A percentile compares a stretch with the other conserved stretches of the same genome.
Evolutionary conservation across 768 basidiomycete genomes (phyloP).

Genomic region (Russula ochroleuca): DNA sequence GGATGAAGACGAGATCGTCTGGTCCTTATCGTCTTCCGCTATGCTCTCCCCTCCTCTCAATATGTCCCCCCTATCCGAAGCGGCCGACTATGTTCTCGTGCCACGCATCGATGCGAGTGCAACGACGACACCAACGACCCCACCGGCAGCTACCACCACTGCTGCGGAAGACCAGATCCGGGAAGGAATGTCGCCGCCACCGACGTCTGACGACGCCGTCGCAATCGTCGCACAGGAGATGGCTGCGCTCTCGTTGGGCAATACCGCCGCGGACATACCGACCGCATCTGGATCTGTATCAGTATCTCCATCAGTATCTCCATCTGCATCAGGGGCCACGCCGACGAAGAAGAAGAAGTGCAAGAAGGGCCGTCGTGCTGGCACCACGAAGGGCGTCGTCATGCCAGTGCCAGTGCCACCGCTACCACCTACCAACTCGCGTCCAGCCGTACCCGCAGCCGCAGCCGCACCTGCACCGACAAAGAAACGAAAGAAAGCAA

Average conservation of each 20-base stretch:
- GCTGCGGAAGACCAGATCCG: too few relatives aligned
- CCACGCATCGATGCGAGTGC: conserved; percentile 46
- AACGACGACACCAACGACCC: conserved; percentile 46
- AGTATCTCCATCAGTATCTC: background rate
- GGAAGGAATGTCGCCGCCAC: background rate
- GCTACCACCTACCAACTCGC: background rate
- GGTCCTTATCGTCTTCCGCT: conserved; percentile 23
- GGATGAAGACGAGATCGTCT: conserved; percentile 28
- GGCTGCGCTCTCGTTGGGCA: conserved; percentile 8
- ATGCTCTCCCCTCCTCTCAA: conserved; percentile 6
- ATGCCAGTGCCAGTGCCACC: too few relatives aligned
- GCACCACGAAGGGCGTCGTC: background rate
- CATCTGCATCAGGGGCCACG: background rate
- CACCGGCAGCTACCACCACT: conserved; percentile 26
- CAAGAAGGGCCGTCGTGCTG: background rate
- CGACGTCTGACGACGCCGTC: background rate
- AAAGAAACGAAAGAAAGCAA: background rate
- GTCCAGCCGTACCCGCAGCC: too few relatives aligned
- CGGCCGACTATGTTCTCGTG: conserved; percentile 33
- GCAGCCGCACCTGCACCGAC: background rate
- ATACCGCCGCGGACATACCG: background rate
- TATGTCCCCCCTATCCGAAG: conserved; percentile 29
- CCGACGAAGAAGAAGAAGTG: conserved; percentile 1
- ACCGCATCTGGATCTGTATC: background rate
- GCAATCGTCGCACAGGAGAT: conserved; percentile 8